Percentiles rank a stretch among this genome's conserved stretches.
phyloP scores from a whole-genome alignment of 176 grass and related monocot species.

The Lolium multiflorum region DNA sequence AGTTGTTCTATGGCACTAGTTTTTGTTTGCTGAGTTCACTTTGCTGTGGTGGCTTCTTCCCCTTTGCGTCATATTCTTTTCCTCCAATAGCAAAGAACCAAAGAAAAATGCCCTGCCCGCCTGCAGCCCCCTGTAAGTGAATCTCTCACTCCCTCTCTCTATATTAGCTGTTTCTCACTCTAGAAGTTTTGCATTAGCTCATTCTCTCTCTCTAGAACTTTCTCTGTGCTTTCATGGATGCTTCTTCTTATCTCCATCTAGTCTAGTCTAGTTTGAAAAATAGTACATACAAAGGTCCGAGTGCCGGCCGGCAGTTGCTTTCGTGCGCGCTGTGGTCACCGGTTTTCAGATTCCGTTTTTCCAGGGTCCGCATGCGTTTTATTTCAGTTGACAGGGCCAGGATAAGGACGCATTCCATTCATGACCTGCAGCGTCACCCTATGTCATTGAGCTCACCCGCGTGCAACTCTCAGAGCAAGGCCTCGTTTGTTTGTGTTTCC shows the following conservation, averaged over 20 bases:
- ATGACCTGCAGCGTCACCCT: not conserved
- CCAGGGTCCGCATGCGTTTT: not conserved
- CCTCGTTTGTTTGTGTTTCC: not conserved
- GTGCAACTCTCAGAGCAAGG: not conserved
- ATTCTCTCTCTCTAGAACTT: constrained; percentile 14
- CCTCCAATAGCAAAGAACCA: constrained; percentile 23
- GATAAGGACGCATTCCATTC: constrained; percentile 19
- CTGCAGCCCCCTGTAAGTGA: not conserved
- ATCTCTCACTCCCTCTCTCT: not conserved
- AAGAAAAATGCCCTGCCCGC: not conserved
- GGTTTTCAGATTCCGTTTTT: constrained; percentile 39
- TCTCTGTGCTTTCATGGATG: not conserved
- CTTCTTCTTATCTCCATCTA: constrained; percentile 7
- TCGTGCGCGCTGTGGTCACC: constrained; percentile 17
- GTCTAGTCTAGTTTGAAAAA: constrained; percentile 15
- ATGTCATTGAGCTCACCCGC: not conserved
- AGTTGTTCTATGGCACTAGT: not conserved
- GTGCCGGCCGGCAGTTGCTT: constrained; percentile 10
- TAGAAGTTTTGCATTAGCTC: not conserved
- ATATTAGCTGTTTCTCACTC: constrained; percentile 1
- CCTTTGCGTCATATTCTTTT: constrained; percentile 30
- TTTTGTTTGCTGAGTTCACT: constrained; percentile 1
- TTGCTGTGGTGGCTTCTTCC: not conserved
- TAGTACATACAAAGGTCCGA: not conserved
- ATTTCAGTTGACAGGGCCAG: not conserved